Evolutionary conservation across 164 flowering plant genomes (phyloP), one percentile per base, ranked within the genome.

Genomic region (Magnolia sinica): DNA sequence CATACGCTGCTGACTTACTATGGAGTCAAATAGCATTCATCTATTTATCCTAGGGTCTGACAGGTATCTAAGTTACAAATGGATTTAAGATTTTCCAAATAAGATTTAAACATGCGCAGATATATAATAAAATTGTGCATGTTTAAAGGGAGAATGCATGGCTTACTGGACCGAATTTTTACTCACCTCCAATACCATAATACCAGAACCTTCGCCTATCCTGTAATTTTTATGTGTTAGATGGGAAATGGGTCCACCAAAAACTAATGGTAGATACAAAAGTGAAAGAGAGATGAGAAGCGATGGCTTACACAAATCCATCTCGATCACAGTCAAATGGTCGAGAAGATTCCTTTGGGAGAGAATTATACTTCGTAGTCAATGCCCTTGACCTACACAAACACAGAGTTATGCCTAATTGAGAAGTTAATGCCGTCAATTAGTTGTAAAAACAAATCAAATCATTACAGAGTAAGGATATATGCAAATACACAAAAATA

Each of bases 161-260:
- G 1, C 18, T 11, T 8, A 16, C 16, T 16, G 2, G 18, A 55
- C 61, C 19, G 10, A 5, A 11, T n/a, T 16, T 31, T 45, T 6
- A 88, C 91, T 87, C 74, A 94, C 99, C 93, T 94, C 98, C 85
- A 96, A 84, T 73, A 94, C 96, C 87, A 96, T 64, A 70, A 96
- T 83, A 79, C 99, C 99, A 72, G 88, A 85, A 76, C 98, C 99
- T 88, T 96, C 99, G 70, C 98, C 98, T 64, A 94, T 96, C 82
- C 99, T 96, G 92, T 51, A 74, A 71, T 73, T 77, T 80, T 71
- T 50, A 76, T 19, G 45, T 37, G 68, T 78, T 50, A 79, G 58
- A 73, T 50, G 71, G 63, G 59, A 66, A 31, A 70, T 70, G 3
- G n/a, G 64, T 70, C 13, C 55, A 64, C 76, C 27, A 76, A 67